phyloP scores from a whole-genome alignment of 2,329 filamentous ascomycete species.

The Fulvia fulva region DNA sequence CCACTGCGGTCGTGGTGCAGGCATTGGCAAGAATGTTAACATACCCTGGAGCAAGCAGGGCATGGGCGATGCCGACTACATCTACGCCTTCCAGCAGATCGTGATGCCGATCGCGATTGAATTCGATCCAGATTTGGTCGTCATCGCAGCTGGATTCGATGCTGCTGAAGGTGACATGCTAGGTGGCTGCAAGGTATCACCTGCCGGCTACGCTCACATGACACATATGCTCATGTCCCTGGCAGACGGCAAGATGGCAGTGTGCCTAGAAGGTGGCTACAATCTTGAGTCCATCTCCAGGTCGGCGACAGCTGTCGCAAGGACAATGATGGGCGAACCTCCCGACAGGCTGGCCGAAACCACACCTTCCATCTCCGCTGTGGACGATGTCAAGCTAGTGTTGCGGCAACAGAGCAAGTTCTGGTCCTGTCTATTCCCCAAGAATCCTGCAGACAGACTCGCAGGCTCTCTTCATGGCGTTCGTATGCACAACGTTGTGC shows the following conservation, averaged over 20 bases:
- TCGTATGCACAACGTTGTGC: constrained; percentile 74
- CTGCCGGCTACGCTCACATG: constrained; percentile 93
- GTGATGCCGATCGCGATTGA: constrained; percentile 95
- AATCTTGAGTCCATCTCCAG: constrained; percentile 89
- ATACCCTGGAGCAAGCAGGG: constrained; percentile 65
- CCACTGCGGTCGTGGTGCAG: constrained; percentile 56
- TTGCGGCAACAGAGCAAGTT: constrained; percentile 60
- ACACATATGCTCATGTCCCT: constrained; percentile 98
- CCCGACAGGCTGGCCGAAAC: constrained; percentile 58
- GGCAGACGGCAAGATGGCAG: constrained; percentile 81
- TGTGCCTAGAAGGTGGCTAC: constrained; percentile 93
- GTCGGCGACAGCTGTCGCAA: constrained; percentile 85
- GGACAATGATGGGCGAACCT: constrained; percentile 91
- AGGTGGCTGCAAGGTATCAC: constrained; percentile 87
- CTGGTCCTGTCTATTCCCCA: constrained; percentile 84
- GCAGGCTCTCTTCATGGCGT: constrained; percentile 44
- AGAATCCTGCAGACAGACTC: constrained; percentile 39
- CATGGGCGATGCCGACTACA: constrained; percentile 95
- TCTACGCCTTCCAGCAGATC: constrained; percentile 92
- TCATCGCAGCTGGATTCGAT: constrained; percentile 94
- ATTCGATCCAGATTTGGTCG: constrained; percentile 89
- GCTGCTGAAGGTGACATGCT: constrained; percentile 90
- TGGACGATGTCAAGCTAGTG: constrained; percentile 56
- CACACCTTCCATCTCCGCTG: constrained; percentile 48
- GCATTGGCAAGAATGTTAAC: constrained; percentile 62